A percentile compares a stretch with the other conserved stretches of the same genome.
These are phyloP conservation scores for Avena insularis DNA, from an alignment of 176 grass and related monocot genomes.

Conservation along the genomic window DNA sequence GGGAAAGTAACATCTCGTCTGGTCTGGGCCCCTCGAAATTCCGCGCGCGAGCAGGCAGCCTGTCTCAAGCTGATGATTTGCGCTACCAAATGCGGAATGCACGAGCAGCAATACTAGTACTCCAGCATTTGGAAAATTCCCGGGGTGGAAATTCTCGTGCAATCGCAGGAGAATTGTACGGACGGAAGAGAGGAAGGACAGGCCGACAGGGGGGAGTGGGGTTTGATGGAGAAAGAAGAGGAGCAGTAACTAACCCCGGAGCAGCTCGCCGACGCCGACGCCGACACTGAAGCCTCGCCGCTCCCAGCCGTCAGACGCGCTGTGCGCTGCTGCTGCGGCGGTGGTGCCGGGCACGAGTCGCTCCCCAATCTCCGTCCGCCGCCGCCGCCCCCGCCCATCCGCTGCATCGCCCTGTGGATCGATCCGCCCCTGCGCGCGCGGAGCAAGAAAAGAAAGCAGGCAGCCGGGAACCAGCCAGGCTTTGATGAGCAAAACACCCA, in stretches of 20 bases:
- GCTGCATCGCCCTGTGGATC: constrained; percentile 75
- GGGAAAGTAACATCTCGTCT: constrained; percentile 47
- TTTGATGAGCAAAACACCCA: constrained; percentile 24
- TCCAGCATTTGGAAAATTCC: neutral
- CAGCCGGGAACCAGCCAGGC: neutral
- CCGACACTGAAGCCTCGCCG: constrained; percentile 22
- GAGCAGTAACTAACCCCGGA: constrained; percentile 49
- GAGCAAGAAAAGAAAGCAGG: neutral
- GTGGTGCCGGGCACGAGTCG: neutral
- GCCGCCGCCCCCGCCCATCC: constrained; percentile 49
- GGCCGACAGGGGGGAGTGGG: neutral
- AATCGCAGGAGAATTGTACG: neutral
- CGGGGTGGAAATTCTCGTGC: neutral
- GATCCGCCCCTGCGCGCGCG: constrained; percentile 68
- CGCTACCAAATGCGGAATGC: neutral
- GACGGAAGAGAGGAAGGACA: constrained; percentile 14
- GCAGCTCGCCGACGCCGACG: constrained; percentile 60
- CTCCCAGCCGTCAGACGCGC: neutral
- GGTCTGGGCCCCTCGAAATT: constrained; percentile 42
- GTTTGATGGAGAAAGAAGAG: neutral
- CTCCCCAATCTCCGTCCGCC: constrained; percentile 33
- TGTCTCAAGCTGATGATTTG: constrained; percentile 26
- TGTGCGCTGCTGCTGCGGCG: neutral
- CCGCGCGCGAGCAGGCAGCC: constrained; percentile 34
- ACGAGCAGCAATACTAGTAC: neutral